Evolutionary conservation across 495 filamentous ascomycete genomes (phyloP), one percentile per base, ranked within the genome.

Genomic region (Lepidopterella palustris): DNA sequence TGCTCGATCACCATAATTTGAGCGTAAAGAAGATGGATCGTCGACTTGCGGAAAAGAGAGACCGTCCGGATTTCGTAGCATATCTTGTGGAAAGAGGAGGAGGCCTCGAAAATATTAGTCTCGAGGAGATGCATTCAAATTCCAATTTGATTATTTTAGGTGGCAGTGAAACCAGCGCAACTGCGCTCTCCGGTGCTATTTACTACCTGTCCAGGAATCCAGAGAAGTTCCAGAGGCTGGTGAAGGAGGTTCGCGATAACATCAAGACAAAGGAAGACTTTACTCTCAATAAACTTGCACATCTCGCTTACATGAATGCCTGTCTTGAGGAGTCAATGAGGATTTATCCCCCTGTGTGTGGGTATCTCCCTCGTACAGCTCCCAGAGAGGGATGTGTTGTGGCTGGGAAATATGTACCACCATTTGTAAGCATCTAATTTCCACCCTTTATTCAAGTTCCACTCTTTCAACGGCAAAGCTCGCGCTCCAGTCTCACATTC

Each of bases 61-160:
- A 53, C 5, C 26, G 59, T 10, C 59, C 55, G 2, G 66, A 71
- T 49, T 53, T 71, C 64, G 73, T 75, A 53, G 74, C 70, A 0
- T 71, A 75, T 57, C 68, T 76, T 25, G 58, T 72, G 8, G 57
- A 72, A 40, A 42, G n/a, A n/a, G n/a, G n/a, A n/a, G n/a, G 39
- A 11, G 1, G 13, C 13, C 20, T 20, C 20, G 39, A 15, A 42
- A 11, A 15, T 15, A 11, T 42, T 42, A 9, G 6, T 20, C 39
- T 42, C 39, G 39, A 42, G 0, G 64, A 67, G 31, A 56, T 63
- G 55, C 25, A 57, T 25, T 25, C 23, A 6, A 63, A 67, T 29
- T 56, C 42, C 18, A 45, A 10, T 1, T 20, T 58, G 1, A 55
- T 67, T 25, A 61, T 63, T 32, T 10, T 50, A 11, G 64, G 56